Evolutionary conservation across 306 rosid species (phyloP), one percentile per base, ranked within the genome.

Genomic region (Dryas alaskensis): DNA sequence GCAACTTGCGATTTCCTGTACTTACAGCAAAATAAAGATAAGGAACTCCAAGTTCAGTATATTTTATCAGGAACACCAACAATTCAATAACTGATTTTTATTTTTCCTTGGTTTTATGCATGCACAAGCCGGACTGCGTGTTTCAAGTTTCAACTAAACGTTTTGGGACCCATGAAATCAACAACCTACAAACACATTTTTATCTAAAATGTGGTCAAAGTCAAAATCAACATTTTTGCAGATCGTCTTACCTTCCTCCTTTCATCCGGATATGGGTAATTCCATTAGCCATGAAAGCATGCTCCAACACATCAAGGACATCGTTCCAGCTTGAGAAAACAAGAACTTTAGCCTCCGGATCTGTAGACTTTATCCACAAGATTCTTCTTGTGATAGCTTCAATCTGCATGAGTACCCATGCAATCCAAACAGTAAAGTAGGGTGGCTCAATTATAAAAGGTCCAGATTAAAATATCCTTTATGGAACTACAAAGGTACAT

Each of bases 261-360:
- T 94, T 94, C 98, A 94, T 89, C 66, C 92, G 88, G 73, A 88
- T 66, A 78, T 16, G 87, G 72, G 87, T 84, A 72, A 91, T 88
- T 68, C 65, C 74, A 73, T 91, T 94, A 51, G 90, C 85, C 47
- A 81, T 70, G 78, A 94, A 91, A 65, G 98, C 94, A 68, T 91
- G 97, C 80, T 89, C 96, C 88, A 93, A 72, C 45, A 93, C 98
- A 68, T 93, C 94, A 79, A 94, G 97, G 60, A 91, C 98, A 80
- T 91, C 97, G 65, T 94, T 84, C 98, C 98, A 94, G 80, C 97
- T 94, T 12, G 98, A 91, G 75, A 94, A 94, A 60, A 91, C 98
- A 22, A 94, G 92, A 73, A 89, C 88, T 86, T 91, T 94, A 4
- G 88, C 92, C 50, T 82, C 69, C 59, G 89, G 81, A 81, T 94